A percentile compares a stretch with the other conserved stretches of the same genome.
Conservation (phyloP, 1,139 yeast species). For the Hemisphaericaspora lyxosophila region DNA sequence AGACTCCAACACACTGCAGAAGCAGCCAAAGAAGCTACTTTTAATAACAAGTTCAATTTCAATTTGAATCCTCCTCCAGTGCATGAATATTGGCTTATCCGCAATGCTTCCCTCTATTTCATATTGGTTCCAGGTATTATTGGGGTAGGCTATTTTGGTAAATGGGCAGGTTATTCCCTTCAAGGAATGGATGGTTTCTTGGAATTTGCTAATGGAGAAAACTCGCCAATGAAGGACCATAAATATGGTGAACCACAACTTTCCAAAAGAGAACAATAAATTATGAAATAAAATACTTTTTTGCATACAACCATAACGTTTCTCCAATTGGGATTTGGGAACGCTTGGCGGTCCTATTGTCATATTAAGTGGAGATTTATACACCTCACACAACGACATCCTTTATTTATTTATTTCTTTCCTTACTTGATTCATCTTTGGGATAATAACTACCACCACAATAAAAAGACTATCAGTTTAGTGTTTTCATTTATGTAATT, state of each 20-base stretch:
- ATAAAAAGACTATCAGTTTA: too few relatives aligned
- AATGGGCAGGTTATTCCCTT: constrained; percentile 29
- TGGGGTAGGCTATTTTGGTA: constrained; percentile 36
- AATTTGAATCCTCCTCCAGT: constrained; percentile 49
- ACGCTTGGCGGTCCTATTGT: too few relatives aligned
- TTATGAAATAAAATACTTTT: background rate
- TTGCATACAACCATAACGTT: too few relatives aligned
- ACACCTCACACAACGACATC: too few relatives aligned
- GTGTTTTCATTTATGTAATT: too few relatives aligned
- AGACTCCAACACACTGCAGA: constrained; percentile 35
- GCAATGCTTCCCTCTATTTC: constrained; percentile 37
- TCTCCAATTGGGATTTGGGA: too few relatives aligned
- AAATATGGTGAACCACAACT: constrained; percentile 41
- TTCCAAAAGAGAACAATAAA: background rate
- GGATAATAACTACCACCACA: too few relatives aligned
- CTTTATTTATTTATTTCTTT: too few relatives aligned
- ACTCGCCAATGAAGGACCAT: constrained; percentile 38
- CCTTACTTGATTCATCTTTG: too few relatives aligned
- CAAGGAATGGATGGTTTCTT: constrained; percentile 35
- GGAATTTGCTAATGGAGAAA: constrained; percentile 37
- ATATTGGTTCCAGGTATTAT: constrained; percentile 42
- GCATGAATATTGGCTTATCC: constrained; percentile 48
- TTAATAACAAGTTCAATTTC: constrained; percentile 46
- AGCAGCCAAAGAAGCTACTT: constrained; percentile 24
- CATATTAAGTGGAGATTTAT: too few relatives aligned